Evolutionary conservation across 1,139 yeast species (phyloP), one percentile per base, ranked within the genome.

Genomic region (Magnusiomyces tetraspermus): DNA sequence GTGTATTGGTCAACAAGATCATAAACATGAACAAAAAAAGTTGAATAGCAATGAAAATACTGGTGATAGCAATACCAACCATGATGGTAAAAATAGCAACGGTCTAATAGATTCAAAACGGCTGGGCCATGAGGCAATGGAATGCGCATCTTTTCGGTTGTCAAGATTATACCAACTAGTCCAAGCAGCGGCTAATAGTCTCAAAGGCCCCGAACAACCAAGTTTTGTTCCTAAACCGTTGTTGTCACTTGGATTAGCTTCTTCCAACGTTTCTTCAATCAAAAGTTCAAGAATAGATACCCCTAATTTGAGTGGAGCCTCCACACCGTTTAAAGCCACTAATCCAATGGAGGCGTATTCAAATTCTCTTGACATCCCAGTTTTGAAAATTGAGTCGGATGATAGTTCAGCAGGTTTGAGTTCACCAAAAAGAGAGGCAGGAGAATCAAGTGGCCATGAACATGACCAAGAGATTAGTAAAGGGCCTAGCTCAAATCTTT

Each of bases 191-290:
- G 53, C 58, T 28, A 33, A 52, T 8, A 50, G 59, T 22, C 51
- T 63, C n/a, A 57, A 54, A 24, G 53, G 49, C 17, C 67, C 67
- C 15, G 52, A 54, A 11, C 49, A 56, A 5, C 46, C 33, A 11
- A 6, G 10, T 28, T 43, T 26, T 17, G n/a, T 24, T n/a, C 46
- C 31, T 28, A 30, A 23, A n/a, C 24, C 42, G 6, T 15, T 21
- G 6, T 5, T 19, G 15, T 3, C 15, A 17, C 22, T 22, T 43
- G 23, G 6, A n/a, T 22, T 33, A 33, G 38, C 46, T 8, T 30
- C 46, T n/a, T 43, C 46, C 6, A 43, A 43, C 33, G 36, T 28
- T 4, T 17, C 33, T 6, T 28, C 37, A 23, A 10, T 4, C 3
- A 23, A n/a, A 23, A 43, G 22, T 17, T 43, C 46, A 6, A n/a